Percentiles rank a stretch among this genome's conserved stretches.
Evolutionary conservation across 768 basidiomycete genomes (phyloP).

Genomic region (Boletus subparvulus): DNA sequence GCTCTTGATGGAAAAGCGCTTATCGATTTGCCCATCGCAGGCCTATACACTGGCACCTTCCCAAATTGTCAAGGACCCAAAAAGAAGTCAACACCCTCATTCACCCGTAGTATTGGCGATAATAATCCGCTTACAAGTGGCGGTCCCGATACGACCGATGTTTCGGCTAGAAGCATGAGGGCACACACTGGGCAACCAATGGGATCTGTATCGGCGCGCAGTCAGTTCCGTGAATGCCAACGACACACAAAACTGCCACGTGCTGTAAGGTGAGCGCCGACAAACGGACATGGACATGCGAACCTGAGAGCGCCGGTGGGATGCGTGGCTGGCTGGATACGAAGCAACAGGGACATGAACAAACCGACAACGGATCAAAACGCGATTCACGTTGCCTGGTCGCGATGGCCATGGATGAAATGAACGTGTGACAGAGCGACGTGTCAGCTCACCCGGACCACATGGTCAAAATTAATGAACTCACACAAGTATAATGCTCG

Average conservation of each 20-base stretch:
- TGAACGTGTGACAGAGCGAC: background rate
- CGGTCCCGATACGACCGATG: background rate
- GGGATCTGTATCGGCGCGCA: conserved; percentile 1
- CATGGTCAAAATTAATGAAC: background rate
- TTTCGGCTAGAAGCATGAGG: background rate
- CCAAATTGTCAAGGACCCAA: background rate
- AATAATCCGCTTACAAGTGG: conserved; percentile 1
- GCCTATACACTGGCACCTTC: background rate
- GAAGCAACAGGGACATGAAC: conserved; percentile 4
- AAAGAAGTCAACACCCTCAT: background rate
- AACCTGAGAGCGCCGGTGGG: background rate
- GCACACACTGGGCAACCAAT: background rate
- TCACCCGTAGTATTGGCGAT: background rate
- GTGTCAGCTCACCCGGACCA: background rate
- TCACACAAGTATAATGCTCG: background rate
- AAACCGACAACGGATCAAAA: conserved; percentile 11
- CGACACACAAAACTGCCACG: background rate
- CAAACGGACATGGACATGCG: background rate
- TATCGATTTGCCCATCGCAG: background rate
- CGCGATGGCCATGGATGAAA: background rate
- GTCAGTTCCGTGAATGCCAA: background rate
- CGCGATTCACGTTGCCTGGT: conserved; percentile 1
- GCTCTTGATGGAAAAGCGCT: background rate
- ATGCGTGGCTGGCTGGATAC: background rate
- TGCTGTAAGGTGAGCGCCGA: background rate